Percentiles rank a stretch among this genome's conserved stretches.
These are phyloP conservation scores for Neostapfia colusana DNA, from an alignment of 176 grass and related monocot species.

Conservation along the genomic window DNA sequence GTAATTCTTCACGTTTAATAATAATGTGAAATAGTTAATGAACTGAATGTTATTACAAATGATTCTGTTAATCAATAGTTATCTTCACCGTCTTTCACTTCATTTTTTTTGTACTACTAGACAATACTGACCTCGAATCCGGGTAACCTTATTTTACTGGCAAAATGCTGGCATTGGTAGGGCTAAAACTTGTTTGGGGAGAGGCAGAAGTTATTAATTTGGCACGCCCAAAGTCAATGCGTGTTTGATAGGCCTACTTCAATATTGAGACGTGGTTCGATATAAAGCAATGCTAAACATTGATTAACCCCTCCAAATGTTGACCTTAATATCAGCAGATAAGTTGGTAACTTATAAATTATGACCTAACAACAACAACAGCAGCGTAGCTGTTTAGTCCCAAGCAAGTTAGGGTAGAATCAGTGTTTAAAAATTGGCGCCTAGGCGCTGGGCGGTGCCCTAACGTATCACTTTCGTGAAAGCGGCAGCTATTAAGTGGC, in stretches of 20 bases:
- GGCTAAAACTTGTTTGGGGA: too few species aligned
- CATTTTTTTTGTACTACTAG: too few species aligned
- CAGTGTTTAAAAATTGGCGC: too few species aligned
- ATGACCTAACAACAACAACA: background rate
- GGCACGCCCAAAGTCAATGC: background rate
- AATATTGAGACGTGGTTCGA: background rate
- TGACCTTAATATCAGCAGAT: background rate
- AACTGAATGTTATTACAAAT: background rate
- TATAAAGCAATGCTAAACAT: background rate
- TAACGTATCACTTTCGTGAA: too few species aligned
- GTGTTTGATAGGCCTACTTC: background rate
- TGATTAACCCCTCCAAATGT: background rate
- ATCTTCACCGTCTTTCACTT: background rate
- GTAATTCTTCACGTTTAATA: slow-evolving; percentile 42
- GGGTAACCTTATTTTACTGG: too few species aligned
- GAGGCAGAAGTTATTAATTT: too few species aligned
- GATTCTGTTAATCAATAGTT: background rate
- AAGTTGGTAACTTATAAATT: slow-evolving; percentile 4
- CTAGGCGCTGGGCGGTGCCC: too few species aligned
- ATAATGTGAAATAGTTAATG: background rate
- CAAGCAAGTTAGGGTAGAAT: too few species aligned
- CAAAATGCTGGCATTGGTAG: too few species aligned
- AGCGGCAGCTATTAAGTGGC: too few species aligned
- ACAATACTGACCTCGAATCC: too few species aligned
- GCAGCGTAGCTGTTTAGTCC: too few species aligned